phyloP scores from a whole-genome alignment of 108 stramenopile species.

The Fistulifera pelliculosa region DNA sequence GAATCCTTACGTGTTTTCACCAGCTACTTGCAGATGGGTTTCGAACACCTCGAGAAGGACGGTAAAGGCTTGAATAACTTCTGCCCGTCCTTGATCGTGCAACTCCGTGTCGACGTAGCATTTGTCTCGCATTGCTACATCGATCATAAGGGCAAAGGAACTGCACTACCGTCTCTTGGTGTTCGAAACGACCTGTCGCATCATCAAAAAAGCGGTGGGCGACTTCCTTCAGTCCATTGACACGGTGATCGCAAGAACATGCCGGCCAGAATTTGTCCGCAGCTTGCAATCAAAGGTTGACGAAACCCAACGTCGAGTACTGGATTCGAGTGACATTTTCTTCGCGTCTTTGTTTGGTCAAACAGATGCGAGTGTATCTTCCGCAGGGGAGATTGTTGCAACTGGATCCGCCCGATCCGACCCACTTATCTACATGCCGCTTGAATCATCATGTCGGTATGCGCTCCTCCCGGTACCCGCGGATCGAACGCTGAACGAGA shows the following conservation, averaged over 20 bases:
- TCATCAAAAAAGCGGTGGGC: too few species aligned
- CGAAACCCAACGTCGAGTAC: constrained; percentile 44
- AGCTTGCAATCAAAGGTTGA: constrained; percentile 17
- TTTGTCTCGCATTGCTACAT: constrained; percentile 43
- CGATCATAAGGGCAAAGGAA: constrained; percentile 18
- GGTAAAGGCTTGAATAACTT: constrained; percentile 2
- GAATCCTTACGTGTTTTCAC: neutral
- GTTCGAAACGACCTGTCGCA: too few species aligned
- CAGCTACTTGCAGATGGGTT: too few species aligned
- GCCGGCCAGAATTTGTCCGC: neutral
- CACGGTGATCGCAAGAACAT: neutral
- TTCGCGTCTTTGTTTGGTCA: constrained; percentile 68
- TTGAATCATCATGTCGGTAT: constrained; percentile 70
- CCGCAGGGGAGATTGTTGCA: constrained; percentile 14
- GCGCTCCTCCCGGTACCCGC: constrained; percentile 72
- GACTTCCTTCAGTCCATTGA: too few species aligned
- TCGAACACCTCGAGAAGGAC: too few species aligned
- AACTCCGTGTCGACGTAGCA: constrained; percentile 43
- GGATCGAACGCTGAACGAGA: constrained; percentile 72
- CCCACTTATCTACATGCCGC: constrained; percentile 51
- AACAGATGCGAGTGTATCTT: constrained; percentile 15
- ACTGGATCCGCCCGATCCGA: constrained; percentile 5
- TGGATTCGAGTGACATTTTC: constrained; percentile 58
- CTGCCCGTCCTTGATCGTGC: constrained; percentile 39
- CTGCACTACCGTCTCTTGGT: too few species aligned